Evolutionary conservation across 805 yeast genomes (phyloP).

Genomic region (Metschnikowia anglica): DNA sequence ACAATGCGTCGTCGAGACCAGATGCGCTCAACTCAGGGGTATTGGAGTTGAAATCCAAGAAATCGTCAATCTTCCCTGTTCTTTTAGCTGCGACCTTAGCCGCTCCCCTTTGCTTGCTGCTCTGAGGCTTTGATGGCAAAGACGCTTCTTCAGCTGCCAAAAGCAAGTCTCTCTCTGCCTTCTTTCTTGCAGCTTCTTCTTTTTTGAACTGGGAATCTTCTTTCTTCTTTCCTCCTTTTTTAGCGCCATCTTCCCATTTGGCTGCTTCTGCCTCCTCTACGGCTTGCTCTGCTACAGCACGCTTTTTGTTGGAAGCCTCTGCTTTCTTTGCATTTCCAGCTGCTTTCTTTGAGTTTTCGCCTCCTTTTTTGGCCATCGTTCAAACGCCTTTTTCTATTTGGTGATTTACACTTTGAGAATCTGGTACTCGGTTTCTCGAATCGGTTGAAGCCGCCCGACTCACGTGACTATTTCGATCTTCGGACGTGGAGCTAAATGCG

Average conservation of each 20-base stretch:
- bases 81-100: slow-evolving; percentile 62
- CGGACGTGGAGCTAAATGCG: slow-evolving; percentile 6
- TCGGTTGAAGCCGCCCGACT: neutral
- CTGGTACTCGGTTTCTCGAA: slow-evolving; percentile 16
- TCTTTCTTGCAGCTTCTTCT: slow-evolving; percentile 74
- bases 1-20: slow-evolving; percentile 76
- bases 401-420: too few relatives aligned
- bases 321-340: slow-evolving; percentile 69
- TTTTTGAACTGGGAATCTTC: slow-evolving; percentile 65
- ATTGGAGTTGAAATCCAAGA: slow-evolving; percentile 53
- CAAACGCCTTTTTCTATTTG: too few relatives aligned
- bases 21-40: slow-evolving; percentile 59
- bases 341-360: slow-evolving; percentile 55
- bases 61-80: slow-evolving; percentile 66
- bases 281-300: slow-evolving; percentile 47
- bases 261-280: slow-evolving; percentile 56
- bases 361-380: slow-evolving; percentile 30
- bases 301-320: slow-evolving; percentile 58
- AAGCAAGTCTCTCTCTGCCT: slow-evolving; percentile 76
- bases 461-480: slow-evolving; percentile 14
- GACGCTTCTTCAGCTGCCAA: slow-evolving; percentile 64
- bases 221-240: slow-evolving; percentile 67
- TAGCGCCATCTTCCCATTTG: slow-evolving; percentile 71
- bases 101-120: slow-evolving; percentile 61
- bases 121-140: slow-evolving; percentile 55